These are phyloP conservation scores for Trichoderma cornu-damae DNA, from an alignment of 2,329 filamentous ascomycete species.

Conservation along the genomic window DNA sequence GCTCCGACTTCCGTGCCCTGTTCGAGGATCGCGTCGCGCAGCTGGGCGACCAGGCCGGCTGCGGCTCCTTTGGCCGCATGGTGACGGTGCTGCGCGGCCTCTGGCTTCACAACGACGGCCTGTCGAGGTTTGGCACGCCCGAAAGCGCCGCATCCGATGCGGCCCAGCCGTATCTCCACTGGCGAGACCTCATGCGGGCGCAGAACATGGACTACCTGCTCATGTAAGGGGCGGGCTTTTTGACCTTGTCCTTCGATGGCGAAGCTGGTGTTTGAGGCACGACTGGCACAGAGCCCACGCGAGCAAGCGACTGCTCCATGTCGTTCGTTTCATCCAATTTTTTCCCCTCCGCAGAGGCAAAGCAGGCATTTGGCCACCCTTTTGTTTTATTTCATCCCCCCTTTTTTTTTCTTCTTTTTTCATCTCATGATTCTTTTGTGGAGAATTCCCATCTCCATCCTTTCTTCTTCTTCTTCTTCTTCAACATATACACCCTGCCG, in stretches of 20 bases:
- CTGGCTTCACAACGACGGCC: conserved; percentile 71
- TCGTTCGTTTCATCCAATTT: too few relatives aligned
- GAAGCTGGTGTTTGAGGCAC: conserved; percentile 37
- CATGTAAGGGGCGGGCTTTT: conserved; percentile 54
- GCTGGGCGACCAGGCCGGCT: conserved; percentile 70
- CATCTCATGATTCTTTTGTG: conserved; percentile 25
- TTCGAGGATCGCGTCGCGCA: conserved; percentile 69
- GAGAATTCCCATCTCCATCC: conserved; percentile 23
- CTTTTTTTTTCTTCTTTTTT: conserved; percentile 24
- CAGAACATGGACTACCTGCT: conserved; percentile 91
- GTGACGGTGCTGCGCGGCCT: conserved; percentile 72
- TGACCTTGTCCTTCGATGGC: too few relatives aligned
- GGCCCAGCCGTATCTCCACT: conserved; percentile 69
- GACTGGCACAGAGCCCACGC: conserved; percentile 21
- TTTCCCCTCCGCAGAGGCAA: conserved; percentile 13
- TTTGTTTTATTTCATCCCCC: conserved; percentile 22
- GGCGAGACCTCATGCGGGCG: conserved; percentile 88
- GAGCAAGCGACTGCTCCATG: conserved; percentile 17
- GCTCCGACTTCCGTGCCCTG: conserved; percentile 69
- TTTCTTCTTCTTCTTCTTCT: conserved; percentile 19
- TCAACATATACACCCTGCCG: conserved; percentile 35
- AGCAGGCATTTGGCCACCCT: conserved; percentile 16
- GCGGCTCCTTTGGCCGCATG: conserved; percentile 83
- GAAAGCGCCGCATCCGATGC: conserved; percentile 35
- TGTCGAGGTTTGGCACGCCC: conserved; percentile 35